These are phyloP conservation scores for Mucor irregularis DNA, from an alignment of 371 early-diverging fungal genomes.

Conservation along the genomic window DNA sequence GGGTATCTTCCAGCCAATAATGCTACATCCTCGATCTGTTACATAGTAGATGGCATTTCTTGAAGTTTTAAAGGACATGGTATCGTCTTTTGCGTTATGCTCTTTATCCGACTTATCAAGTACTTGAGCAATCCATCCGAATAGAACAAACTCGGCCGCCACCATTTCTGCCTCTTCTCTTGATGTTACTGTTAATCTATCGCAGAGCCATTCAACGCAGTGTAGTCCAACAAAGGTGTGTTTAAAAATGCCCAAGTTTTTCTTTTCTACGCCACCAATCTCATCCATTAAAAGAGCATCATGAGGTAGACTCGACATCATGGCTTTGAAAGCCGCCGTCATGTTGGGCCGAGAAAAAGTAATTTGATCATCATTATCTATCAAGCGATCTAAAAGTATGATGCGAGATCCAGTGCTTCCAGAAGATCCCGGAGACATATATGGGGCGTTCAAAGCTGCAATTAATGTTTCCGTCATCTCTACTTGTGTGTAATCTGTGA, in stretches of 20 bases:
- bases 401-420: constrained; percentile 16
- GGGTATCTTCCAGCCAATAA: constrained; percentile 50
- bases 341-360: constrained; percentile 51
- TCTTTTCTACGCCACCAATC: constrained; percentile 44
- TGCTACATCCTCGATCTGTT: constrained; percentile 52
- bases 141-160: constrained; percentile 57
- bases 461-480: constrained; percentile 22
- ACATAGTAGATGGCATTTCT: constrained; percentile 60
- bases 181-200: constrained; percentile 58
- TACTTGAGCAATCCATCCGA: constrained; percentile 59
- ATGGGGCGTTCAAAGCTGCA: constrained; percentile 16
- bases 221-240: constrained; percentile 39
- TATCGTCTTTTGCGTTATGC: constrained; percentile 20
- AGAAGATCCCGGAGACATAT: constrained; percentile 3
- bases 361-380: constrained; percentile 38
- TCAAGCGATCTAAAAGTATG: constrained; percentile 34
- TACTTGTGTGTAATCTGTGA: constrained; percentile 40
- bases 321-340: constrained; percentile 56
- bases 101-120: constrained; percentile 44
- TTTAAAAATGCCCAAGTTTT: constrained; percentile 11
- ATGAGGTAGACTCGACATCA: constrained; percentile 50
- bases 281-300: constrained; percentile 39
- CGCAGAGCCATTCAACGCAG: constrained; percentile 61
- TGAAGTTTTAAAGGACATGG: constrained; percentile 39
- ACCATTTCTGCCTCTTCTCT: constrained; percentile 61